Evolutionary conservation across 2,329 filamentous ascomycete genomes (phyloP).

Genomic region (Diaporthe velutina): DNA sequence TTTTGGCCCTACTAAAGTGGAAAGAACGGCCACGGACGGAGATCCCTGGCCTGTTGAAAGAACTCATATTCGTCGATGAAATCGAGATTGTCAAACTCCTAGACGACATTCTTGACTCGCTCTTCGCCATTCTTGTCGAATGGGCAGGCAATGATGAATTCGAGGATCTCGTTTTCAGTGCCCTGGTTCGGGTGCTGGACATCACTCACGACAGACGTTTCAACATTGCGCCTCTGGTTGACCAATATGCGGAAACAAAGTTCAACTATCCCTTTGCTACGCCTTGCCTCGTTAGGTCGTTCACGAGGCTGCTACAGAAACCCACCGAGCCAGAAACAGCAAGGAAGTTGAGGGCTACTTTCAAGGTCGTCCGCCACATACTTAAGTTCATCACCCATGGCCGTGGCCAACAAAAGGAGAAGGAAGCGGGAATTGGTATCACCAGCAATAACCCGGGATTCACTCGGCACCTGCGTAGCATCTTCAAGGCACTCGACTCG

Average conservation of each 20-base stretch:
- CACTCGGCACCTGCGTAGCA: conserved; percentile 83
- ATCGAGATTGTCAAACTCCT: conserved; percentile 98
- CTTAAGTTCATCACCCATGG: conserved; percentile 96
- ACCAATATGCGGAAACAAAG: conserved; percentile 87
- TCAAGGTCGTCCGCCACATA: conserved; percentile 94
- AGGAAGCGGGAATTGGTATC: conserved; percentile 89
- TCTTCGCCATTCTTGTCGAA: conserved; percentile 93
- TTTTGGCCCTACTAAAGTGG: conserved; percentile 90
- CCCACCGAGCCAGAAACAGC: conserved; percentile 87
- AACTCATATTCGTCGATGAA: conserved; percentile 93
- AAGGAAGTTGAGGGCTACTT: conserved; percentile 86
- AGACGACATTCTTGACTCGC: conserved; percentile 87
- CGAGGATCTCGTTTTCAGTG: conserved; percentile 92
- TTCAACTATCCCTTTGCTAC: conserved; percentile 97
- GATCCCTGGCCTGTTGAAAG: conserved; percentile 80
- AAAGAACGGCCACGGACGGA: conserved; percentile 80
- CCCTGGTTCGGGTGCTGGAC: conserved; percentile 88
- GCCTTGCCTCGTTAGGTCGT: conserved; percentile 87
- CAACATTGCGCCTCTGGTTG: conserved; percentile 90
- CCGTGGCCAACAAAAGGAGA: conserved; percentile 86
- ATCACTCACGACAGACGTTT: conserved; percentile 96
- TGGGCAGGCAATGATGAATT: conserved; percentile 92
- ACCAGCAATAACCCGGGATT: conserved; percentile 80
- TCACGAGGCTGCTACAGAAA: conserved; percentile 84
- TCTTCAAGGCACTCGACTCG: conserved; percentile 90